phyloP scores from a whole-genome alignment of 108 stramenopile species.

The Chaetoceros tenuissimus region DNA sequence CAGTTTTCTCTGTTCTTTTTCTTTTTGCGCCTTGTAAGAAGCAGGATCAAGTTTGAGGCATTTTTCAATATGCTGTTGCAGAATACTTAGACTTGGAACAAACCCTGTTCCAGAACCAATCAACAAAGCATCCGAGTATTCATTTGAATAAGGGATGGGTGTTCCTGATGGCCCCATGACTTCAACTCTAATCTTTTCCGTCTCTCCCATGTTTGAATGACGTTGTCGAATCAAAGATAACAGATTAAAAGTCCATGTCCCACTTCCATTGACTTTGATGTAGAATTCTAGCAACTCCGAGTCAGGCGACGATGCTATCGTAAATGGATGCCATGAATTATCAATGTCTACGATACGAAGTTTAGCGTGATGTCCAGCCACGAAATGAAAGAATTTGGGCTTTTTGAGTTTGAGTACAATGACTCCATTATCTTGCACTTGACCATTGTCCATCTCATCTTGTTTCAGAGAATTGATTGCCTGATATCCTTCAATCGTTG shows the following conservation, averaged over 20 bases:
- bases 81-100: conserved; percentile 30
- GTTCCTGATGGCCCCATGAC: conserved; percentile 43
- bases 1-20: too few species aligned
- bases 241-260: conserved; percentile 2
- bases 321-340: conserved; percentile 34
- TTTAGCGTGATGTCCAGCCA: conserved; percentile 32
- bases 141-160: conserved; percentile 11
- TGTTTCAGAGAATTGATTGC: conserved; percentile 3
- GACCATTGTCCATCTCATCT: too few species aligned
- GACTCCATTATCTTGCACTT: too few species aligned
- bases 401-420: conserved; percentile 21
- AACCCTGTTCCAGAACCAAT: conserved; percentile 38
- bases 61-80: conserved; percentile 23
- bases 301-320: conserved; percentile 26
- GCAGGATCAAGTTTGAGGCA: conserved; percentile 19
- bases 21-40: too few species aligned
- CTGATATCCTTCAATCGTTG: conserved; percentile 8
- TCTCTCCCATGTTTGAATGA: too few species aligned
- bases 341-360: conserved; percentile 16
- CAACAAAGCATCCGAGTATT: conserved; percentile 26
- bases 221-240: too few species aligned
- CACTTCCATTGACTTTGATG: conserved; percentile 20
- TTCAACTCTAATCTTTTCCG: conserved; percentile 9
- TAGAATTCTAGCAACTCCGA: conserved; percentile 26
- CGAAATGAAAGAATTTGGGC: conserved; percentile 27